Evolutionary conservation across 768 basidiomycete species (phyloP).

Genomic region (Glaciozyma antarctica): DNA sequence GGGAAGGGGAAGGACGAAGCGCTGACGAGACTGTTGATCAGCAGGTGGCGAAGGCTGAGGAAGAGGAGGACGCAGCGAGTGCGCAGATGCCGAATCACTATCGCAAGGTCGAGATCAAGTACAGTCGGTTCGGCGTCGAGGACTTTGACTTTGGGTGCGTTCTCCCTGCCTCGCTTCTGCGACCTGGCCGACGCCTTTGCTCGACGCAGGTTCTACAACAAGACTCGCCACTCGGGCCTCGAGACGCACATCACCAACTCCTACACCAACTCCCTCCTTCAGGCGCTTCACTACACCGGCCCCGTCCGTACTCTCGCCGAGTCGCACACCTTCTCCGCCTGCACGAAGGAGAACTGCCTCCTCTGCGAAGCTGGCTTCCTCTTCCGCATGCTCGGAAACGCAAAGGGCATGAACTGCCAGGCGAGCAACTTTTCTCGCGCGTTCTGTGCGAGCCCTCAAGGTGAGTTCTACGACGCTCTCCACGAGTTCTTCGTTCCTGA

Average conservation of each 20-base stretch:
- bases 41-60: constrained; percentile 7
- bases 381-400: constrained; percentile 90
- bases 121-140: constrained; percentile 95
- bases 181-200: neutral
- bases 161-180: neutral
- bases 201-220: constrained; percentile 72
- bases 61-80: constrained; percentile 13
- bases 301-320: constrained; percentile 77
- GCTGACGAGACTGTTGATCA: neutral
- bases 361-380: constrained; percentile 92
- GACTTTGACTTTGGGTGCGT: constrained; percentile 92
- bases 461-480: constrained; percentile 41
- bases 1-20: neutral
- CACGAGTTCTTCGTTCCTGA: neutral
- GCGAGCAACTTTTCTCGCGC: constrained; percentile 95
- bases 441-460: constrained; percentile 76
- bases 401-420: constrained; percentile 86
- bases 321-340: constrained; percentile 80
- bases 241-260: constrained; percentile 97
- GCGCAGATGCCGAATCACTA: constrained; percentile 61
- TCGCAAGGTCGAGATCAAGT: constrained; percentile 90
- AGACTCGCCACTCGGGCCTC: constrained; percentile 76
- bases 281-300: constrained; percentile 73
- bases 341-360: constrained; percentile 81
- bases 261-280: constrained; percentile 83